A percentile compares a stretch with the other conserved stretches of the same genome.
Conservation (phyloP, 495 filamentous ascomycete genomes). For the Tetracladium setigerum region DNA sequence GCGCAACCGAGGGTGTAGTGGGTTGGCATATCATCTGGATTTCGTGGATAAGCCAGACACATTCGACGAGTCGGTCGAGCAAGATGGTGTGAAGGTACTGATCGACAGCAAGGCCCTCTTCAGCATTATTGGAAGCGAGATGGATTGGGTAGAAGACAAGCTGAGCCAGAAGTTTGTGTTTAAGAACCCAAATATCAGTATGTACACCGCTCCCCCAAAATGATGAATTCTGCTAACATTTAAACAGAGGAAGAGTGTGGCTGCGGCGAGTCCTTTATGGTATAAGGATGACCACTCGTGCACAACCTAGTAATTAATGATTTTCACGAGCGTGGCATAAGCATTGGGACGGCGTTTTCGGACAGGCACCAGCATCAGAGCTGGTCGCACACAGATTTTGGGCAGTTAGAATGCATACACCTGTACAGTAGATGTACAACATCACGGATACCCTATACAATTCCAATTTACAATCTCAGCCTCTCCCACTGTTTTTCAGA, state of each 20-base stretch:
- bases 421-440: neutral
- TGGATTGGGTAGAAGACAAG: constrained; percentile 98
- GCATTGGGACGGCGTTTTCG: constrained; percentile 18
- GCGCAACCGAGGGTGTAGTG: constrained; percentile 91
- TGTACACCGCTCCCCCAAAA: constrained; percentile 34
- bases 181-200: constrained; percentile 95
- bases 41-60: constrained; percentile 83
- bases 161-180: constrained; percentile 86
- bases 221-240: constrained; percentile 27
- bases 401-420: constrained; percentile 10
- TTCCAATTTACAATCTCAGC: neutral
- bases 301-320: neutral
- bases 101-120: constrained; percentile 96
- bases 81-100: constrained; percentile 92
- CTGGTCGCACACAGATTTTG: neutral
- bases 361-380: constrained; percentile 19
- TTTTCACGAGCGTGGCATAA: constrained; percentile 14
- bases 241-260: constrained; percentile 86
- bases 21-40: constrained; percentile 89
- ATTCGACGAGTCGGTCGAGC: constrained; percentile 90
- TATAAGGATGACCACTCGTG: constrained; percentile 29
- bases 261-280: constrained; percentile 96
- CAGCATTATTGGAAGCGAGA: constrained; percentile 96
- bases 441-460: neutral
- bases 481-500: constrained; percentile 9